phyloP scores from a whole-genome alignment of 768 basidiomycete species.

The Lactarius pseudohatsudake region DNA sequence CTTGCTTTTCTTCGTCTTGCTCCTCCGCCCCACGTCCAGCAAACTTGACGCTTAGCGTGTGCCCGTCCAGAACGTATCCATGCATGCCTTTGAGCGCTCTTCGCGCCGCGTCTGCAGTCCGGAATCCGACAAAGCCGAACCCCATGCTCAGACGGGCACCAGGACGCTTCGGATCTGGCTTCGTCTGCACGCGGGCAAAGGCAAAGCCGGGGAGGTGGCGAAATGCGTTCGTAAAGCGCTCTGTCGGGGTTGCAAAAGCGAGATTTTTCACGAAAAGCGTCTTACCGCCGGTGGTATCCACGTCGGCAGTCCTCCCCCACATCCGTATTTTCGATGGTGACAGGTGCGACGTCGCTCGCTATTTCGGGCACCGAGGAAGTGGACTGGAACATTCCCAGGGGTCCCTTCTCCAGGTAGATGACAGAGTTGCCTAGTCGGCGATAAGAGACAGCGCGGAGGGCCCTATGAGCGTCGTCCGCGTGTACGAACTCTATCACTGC shows the following conservation, averaged over 20 bases:
- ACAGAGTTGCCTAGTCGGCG: constrained; percentile 85
- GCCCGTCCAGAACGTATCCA: constrained; percentile 84
- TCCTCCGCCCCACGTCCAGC: constrained; percentile 78
- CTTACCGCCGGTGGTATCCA: constrained; percentile 59
- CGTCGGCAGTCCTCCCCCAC: constrained; percentile 40
- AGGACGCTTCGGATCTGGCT: constrained; percentile 78
- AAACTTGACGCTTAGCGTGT: constrained; percentile 79
- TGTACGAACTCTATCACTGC: constrained; percentile 87
- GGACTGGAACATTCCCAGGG: constrained; percentile 72
- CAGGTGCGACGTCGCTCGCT: constrained; percentile 21
- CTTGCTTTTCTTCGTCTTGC: constrained; percentile 42
- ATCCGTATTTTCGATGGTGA: constrained; percentile 38
- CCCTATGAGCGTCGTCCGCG: constrained; percentile 65
- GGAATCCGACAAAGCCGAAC: constrained; percentile 94
- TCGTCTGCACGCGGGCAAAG: constrained; percentile 89
- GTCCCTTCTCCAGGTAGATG: constrained; percentile 91
- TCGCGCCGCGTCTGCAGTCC: constrained; percentile 66
- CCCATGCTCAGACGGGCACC: constrained; percentile 80
- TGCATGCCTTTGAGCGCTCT: constrained; percentile 76
- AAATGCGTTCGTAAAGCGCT: constrained; percentile 68
- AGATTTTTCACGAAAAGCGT: constrained; percentile 96
- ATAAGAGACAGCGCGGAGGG: constrained; percentile 83
- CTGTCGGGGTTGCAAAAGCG: constrained; percentile 85
- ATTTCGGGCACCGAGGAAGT: constrained; percentile 28
- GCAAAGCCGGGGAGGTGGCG: constrained; percentile 73